These are phyloP conservation scores for Neolecta irregularis DNA, from an alignment of 1,139 yeast species.

Conservation along the genomic window DNA sequence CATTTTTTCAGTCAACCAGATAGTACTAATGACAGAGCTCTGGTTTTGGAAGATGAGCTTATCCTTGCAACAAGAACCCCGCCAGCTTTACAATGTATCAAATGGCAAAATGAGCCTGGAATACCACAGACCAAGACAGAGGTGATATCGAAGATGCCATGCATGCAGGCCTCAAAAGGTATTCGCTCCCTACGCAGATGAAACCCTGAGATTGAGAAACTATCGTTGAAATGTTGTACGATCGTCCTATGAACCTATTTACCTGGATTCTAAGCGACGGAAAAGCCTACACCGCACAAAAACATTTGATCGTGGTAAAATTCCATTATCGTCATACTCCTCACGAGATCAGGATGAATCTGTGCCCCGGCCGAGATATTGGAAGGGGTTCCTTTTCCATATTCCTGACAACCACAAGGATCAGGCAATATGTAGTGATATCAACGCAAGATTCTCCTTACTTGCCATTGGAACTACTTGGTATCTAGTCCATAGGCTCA, in stretches of 20 bases:
- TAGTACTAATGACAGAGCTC: slow-evolving; percentile 12
- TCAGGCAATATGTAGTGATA: slow-evolving; percentile 19
- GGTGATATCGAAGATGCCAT: slow-evolving; percentile 19
- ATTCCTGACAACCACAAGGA: slow-evolving; percentile 11
- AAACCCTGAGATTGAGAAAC: too few species aligned
- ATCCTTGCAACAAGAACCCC: slow-evolving; percentile 22
- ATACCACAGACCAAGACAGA: slow-evolving; percentile 14
- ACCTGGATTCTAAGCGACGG: slow-evolving; percentile 16
- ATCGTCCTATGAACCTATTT: slow-evolving; percentile 16
- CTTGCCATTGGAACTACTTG: slow-evolving; percentile 24
- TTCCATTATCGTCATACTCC: slow-evolving; percentile 14
- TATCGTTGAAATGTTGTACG: slow-evolving; percentile 11
- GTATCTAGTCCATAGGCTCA: slow-evolving; percentile 3
- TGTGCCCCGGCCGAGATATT: slow-evolving; percentile 6
- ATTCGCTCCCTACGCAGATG: slow-evolving; percentile 10
- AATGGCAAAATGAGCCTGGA: slow-evolving; percentile 18
- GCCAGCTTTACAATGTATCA: slow-evolving; percentile 21
- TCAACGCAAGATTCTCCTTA: slow-evolving; percentile 27
- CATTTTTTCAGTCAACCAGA: background rate
- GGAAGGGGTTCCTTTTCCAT: slow-evolving; percentile 17
- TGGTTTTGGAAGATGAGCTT: slow-evolving; percentile 22
- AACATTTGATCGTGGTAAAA: slow-evolving; percentile 9
- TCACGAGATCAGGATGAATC: slow-evolving; percentile 7
- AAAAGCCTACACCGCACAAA: slow-evolving; percentile 11
- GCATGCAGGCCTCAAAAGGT: slow-evolving; percentile 14